A percentile compares a stretch with the other conserved stretches of the same genome.
phyloP scores from a whole-genome alignment of 2,329 filamentous ascomycete species.

The Zasmidium cellare region DNA sequence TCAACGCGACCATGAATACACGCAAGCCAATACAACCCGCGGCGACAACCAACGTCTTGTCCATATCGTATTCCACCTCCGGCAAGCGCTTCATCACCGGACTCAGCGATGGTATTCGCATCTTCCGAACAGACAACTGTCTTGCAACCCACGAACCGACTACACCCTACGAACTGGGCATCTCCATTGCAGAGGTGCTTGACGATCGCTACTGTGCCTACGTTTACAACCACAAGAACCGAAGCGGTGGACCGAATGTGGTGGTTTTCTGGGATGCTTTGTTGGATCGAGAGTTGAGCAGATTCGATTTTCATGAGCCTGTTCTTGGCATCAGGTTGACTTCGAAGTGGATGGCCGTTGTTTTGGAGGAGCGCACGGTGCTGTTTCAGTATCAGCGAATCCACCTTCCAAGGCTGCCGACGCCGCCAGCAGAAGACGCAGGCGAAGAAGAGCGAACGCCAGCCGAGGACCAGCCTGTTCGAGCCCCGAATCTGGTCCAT shows the following conservation, averaged over 20 bases:
- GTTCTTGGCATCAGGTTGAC: conserved; percentile 79
- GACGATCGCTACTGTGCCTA: conserved; percentile 69
- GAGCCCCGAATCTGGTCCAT: conserved; percentile 30
- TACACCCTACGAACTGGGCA: conserved; percentile 22
- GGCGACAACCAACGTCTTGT: conserved; percentile 72
- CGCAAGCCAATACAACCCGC: conserved; percentile 80
- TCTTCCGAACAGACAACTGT: conserved; percentile 37
- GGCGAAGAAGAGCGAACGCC: background rate
- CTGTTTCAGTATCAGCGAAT: conserved; percentile 33
- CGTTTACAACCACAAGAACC: conserved; percentile 74
- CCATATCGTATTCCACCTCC: conserved; percentile 82
- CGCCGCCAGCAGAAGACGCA: conserved; percentile 17
- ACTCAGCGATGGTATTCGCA: conserved; percentile 77
- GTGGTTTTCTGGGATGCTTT: conserved; percentile 79
- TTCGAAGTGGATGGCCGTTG: conserved; percentile 73
- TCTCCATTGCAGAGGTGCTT: conserved; percentile 32
- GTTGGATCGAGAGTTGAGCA: conserved; percentile 72
- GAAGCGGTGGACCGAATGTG: conserved; percentile 32
- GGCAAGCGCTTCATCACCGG: conserved; percentile 84
- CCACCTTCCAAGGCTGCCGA: background rate
- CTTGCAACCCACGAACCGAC: conserved; percentile 31
- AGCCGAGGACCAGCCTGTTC: background rate
- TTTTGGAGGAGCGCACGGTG: conserved; percentile 51
- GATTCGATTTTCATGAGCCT: conserved; percentile 74
- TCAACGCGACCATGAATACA: conserved; percentile 70